These are phyloP conservation scores for Cyclotella distinguenda DNA, from an alignment of 108 stramenopile genomes.

Conservation along the genomic window DNA sequence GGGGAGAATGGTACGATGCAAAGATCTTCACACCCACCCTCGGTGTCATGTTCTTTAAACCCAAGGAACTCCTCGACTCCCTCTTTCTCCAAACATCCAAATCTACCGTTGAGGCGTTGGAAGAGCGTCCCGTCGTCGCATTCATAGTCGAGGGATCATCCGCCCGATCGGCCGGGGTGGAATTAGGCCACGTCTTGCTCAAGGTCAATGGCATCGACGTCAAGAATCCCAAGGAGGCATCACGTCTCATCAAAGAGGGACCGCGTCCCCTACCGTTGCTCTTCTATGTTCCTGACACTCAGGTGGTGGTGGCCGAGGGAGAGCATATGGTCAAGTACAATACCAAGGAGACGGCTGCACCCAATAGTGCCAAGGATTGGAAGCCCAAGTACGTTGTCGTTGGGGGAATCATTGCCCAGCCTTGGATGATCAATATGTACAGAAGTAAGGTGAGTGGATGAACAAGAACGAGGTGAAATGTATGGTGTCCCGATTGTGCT, in stretches of 20 bases:
- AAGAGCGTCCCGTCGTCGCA: conserved; percentile 85
- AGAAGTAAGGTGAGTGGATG: conserved; percentile 75
- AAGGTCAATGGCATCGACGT: conserved; percentile 90
- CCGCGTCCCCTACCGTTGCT: conserved; percentile 80
- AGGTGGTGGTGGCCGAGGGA: conserved; percentile 82
- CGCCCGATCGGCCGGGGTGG: conserved; percentile 80
- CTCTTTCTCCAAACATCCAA: conserved; percentile 79
- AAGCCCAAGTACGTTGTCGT: conserved; percentile 91
- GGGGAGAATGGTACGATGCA: conserved; percentile 89
- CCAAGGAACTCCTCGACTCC: conserved; percentile 84
- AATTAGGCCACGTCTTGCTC: conserved; percentile 81
- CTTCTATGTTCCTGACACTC: conserved; percentile 85
- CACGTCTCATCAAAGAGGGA: conserved; percentile 87
- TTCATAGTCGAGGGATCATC: conserved; percentile 88
- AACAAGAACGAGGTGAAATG: not conserved
- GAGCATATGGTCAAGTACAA: conserved; percentile 93
- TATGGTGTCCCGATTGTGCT: not conserved
- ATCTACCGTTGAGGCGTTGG: conserved; percentile 63
- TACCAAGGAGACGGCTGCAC: conserved; percentile 80
- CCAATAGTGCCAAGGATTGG: conserved; percentile 87
- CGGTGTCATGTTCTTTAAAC: conserved; percentile 94
- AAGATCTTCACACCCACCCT: conserved; percentile 88
- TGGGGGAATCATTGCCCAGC: conserved; percentile 92
- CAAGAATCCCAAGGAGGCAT: conserved; percentile 88
- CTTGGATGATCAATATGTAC: conserved; percentile 95